phyloP scores from a whole-genome alignment of 1,284 basidiomycete genomes.

The Pyrrhoderma noxium region DNA sequence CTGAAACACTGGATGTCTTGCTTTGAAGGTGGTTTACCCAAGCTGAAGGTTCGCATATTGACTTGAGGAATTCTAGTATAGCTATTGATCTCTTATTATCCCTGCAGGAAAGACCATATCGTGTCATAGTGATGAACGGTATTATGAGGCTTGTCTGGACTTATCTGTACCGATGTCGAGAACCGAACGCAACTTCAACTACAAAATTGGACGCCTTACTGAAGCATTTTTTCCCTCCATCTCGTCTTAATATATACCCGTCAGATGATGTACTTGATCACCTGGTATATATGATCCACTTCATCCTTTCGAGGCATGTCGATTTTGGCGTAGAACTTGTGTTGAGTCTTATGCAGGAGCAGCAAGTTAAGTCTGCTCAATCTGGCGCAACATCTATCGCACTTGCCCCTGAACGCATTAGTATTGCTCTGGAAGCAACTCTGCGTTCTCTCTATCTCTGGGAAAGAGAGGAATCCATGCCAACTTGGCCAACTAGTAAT shows the following conservation, averaged over 20 bases:
- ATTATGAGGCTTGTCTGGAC: conserved; percentile 87
- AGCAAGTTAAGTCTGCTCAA: conserved; percentile 33
- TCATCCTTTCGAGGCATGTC: conserved; percentile 77
- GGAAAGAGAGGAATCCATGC: conserved; percentile 62
- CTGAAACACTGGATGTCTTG: conserved; percentile 73
- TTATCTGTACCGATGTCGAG: conserved; percentile 89
- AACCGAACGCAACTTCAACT: conserved; percentile 71
- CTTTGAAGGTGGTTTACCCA: conserved; percentile 65
- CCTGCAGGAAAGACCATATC: conserved; percentile 66
- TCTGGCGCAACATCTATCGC: conserved; percentile 37
- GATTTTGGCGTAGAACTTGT: conserved; percentile 84
- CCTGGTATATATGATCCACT: conserved; percentile 77
- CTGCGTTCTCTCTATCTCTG: conserved; percentile 66
- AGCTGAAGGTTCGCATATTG: conserved; percentile 60
- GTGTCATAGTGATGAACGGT: conserved; percentile 76
- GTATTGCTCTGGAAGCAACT: conserved; percentile 73
- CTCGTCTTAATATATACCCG: conserved; percentile 56
- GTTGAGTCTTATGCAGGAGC: conserved; percentile 71
- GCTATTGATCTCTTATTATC: conserved; percentile 4
- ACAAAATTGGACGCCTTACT: conserved; percentile 74
- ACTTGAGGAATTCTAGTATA: background rate
- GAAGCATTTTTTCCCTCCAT: conserved; percentile 75
- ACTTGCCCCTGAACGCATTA: conserved; percentile 66
- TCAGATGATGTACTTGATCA: conserved; percentile 73
- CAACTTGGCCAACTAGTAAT: conserved; percentile 68